These are phyloP conservation scores for Nitzschia palea DNA, from an alignment of 108 stramenopile genomes.

Conservation along the genomic window DNA sequence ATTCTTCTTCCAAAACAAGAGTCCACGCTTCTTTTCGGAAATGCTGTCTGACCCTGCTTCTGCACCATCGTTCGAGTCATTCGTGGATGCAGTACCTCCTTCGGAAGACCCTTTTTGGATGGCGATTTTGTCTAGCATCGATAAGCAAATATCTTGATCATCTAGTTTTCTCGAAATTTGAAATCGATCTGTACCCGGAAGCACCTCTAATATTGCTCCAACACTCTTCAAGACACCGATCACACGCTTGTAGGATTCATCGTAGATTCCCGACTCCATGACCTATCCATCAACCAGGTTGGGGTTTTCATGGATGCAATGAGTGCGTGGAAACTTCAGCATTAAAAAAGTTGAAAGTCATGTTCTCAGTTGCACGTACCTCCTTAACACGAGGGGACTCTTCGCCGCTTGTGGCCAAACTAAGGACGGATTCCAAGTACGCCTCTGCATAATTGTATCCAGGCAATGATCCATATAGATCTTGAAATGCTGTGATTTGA, in stretches of 20 bases:
- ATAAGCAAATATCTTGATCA: slow-evolving; percentile 83
- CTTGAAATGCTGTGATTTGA: slow-evolving; percentile 69
- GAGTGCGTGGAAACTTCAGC: neutral
- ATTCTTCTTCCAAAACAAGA: slow-evolving; percentile 29
- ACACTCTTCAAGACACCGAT: slow-evolving; percentile 74
- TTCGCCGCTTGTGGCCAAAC: slow-evolving; percentile 71
- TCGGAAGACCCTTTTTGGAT: slow-evolving; percentile 21
- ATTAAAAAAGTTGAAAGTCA: neutral
- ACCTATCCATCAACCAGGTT: slow-evolving; percentile 20
- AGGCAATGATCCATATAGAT: slow-evolving; percentile 54
- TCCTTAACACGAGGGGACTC: slow-evolving; percentile 76
- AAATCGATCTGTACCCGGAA: slow-evolving; percentile 34
- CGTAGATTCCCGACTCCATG: slow-evolving; percentile 60
- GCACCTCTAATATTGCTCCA: slow-evolving; percentile 57
- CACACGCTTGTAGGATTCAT: slow-evolving; percentile 65
- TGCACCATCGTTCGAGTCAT: slow-evolving; percentile 23
- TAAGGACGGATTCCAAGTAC: slow-evolving; percentile 77
- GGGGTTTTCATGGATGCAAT: neutral
- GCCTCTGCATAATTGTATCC: slow-evolving; percentile 74
- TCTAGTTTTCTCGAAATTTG: slow-evolving; percentile 59
- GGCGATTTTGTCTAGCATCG: slow-evolving; percentile 74
- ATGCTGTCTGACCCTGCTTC: slow-evolving; percentile 6
- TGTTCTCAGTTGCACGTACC: slow-evolving; percentile 27
- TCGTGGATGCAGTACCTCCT: neutral
- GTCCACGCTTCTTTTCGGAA: slow-evolving; percentile 23